Evolutionary conservation across 148 eudicot genomes (phyloP).

Genomic region (Rhododendron kiyosumense): DNA sequence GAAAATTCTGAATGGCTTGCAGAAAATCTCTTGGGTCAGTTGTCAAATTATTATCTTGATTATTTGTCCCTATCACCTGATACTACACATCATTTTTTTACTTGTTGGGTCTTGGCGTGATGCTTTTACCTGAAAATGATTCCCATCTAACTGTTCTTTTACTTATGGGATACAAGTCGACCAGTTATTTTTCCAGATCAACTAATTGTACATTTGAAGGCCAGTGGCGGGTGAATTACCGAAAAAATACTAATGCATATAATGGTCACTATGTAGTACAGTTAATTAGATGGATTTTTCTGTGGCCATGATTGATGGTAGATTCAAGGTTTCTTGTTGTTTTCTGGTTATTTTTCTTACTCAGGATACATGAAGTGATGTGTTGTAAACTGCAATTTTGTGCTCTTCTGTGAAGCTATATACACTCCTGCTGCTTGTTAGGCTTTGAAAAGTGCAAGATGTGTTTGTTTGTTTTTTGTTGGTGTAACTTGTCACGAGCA

Average conservation of each 20-base stretch:
- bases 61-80: background rate
- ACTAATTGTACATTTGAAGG: background rate
- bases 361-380: background rate
- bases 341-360: background rate
- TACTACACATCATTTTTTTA: background rate
- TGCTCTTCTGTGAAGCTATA: background rate
- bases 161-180: background rate
- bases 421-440: background rate
- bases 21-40: constrained; percentile 40
- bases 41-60: background rate
- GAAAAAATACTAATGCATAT: too few relatives aligned
- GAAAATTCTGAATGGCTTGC: constrained; percentile 30
- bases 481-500: background rate
- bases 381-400: background rate
- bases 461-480: background rate
- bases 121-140: background rate
- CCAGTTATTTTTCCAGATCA: background rate
- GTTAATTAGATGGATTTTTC: background rate
- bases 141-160: background rate
- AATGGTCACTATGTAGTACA: background rate
- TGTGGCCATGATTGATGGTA: background rate
- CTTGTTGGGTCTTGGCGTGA: background rate
- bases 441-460: background rate
- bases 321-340: background rate
- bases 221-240: background rate